Base-by-base conservation (phyloP, 768 basidiomycete species). In the Phaeolepiota aurea region DNA sequence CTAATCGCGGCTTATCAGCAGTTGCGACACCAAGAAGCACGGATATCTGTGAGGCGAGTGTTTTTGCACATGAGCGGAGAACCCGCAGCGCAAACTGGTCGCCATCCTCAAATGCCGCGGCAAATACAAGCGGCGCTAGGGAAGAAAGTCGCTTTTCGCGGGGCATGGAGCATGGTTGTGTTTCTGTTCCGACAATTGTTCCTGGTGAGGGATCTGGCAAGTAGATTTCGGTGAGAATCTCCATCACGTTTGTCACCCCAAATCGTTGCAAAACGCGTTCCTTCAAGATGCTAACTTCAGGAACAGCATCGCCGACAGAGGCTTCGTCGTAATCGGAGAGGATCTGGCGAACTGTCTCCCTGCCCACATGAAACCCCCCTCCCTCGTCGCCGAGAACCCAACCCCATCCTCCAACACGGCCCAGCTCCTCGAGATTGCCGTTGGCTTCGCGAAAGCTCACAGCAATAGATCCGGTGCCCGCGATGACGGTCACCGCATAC, bases 361-460 rank as follows among this genome's bases (percentile, higher is more conserved):
- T 69, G 4, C 88, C 88, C 43, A 89, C 79, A 52, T 82, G 73
- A 51, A 75, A 90, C 9, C 87, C 87, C 15, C 85, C 79, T 9
- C 88, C 88, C 54, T 89, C 87, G 53, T 89, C 87, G 4, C 87
- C 85, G 9, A 88, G 65, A 14, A 88, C 77, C 83, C 85, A 87
- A 0, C 87, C 86, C 82, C 82, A 87, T 1, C 87, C 86, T 3
- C 87, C 86, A 20, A 76, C 69, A 4, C 87, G 71, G 1, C 77
- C 83, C 31, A 86, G 69, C 50, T 86, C 79, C 36, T 72, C 54
- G 15, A 84, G 63, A 5, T 61, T 62, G 9, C 54, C 61, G 3
- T 56, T 57, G 0, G 49, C 59, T 32, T 71, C 65, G 38, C 61
- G 62, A 59, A 87, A 88, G 41, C 76, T 75, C 12, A 82, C 79